Base-by-base conservation (phyloP, 805 yeast genomes). In the Candida gorgasii region DNA sequence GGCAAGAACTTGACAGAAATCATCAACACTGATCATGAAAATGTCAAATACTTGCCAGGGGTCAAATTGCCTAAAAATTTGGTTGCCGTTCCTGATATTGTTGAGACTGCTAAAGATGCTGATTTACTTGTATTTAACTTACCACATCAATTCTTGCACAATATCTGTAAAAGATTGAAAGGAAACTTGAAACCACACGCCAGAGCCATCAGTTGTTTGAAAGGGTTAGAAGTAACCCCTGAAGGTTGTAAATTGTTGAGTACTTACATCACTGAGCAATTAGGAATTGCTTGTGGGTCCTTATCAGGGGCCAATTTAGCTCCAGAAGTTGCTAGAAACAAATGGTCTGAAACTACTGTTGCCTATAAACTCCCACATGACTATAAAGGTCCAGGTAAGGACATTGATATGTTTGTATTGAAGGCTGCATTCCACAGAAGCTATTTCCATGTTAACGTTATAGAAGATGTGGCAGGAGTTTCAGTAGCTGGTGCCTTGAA, bases 251-350 rank as follows among this genome's bases (percentile, higher is more conserved):
- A 67, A 49, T 67, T 71, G 55, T 65, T 71, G 50, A 65, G 73
- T 35, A 68, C 69, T 26, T 63, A 64, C 40, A 70, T 71, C 47
- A 66, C 72, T 38, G 76, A 71, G 48, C 54, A 62, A 23, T 67
- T 71, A 58, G 72, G 73, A 30, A 61, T 71, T 44, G 56, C 58
- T 46, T 71, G 76, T 49, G 76, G 75, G 42, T 75, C 69, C 5
- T 58, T 71, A 39, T 65, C 72, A n/a, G 76, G 76, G n/a, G 76
- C 76, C 43, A 71, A 71, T 54, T 61, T 71, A 44, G 76, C 76
- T 44, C 65, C 67, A 17, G 76, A 71, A 53, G 73, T 71, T 20
- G 76, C 76, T 45, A 61, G 69, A 54, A 62, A 67, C 50, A 66
- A 68, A 48, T 71, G 75, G 75, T 68, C 75, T 42, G 76, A 71